Evolutionary conservation across 2,329 filamentous ascomycete genomes (phyloP).

Genomic region (Torrubiella hemipterigena): DNA sequence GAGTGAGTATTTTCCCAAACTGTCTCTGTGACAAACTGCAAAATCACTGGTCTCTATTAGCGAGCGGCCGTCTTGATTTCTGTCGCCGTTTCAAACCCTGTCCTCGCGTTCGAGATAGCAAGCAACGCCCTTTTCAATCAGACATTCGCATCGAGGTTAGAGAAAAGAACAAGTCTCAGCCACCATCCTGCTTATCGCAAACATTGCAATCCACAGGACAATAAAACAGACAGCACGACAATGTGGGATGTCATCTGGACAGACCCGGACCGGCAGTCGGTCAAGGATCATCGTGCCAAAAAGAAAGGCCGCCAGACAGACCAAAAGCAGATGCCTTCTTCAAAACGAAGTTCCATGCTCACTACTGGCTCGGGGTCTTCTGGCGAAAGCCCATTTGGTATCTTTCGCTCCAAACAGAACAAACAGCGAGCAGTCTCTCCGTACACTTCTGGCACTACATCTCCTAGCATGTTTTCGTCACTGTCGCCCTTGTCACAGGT

Average conservation of each 20-base stretch:
- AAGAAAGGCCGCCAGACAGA: constrained; percentile 23
- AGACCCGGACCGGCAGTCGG: constrained; percentile 38
- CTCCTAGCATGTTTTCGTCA: constrained; percentile 14
- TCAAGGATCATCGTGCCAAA: constrained; percentile 38
- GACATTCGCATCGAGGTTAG: too few species aligned
- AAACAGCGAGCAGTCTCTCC: constrained; percentile 10
- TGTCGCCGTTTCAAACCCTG: too few species aligned
- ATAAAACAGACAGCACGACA: too few species aligned
- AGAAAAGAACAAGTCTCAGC: not conserved
- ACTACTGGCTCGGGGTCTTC: constrained; percentile 10
- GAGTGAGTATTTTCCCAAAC: too few species aligned
- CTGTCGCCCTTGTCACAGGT: constrained; percentile 13
- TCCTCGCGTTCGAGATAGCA: too few species aligned
- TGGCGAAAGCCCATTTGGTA: constrained; percentile 6
- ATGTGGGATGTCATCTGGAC: constrained; percentile 53
- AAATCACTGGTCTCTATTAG: too few species aligned
- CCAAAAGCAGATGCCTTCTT: constrained; percentile 13
- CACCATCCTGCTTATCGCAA: not conserved
- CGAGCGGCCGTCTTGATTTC: too few species aligned
- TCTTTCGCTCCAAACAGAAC: constrained; percentile 7
- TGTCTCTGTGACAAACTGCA: too few species aligned
- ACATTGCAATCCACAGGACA: not conserved
- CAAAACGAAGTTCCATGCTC: constrained; percentile 16
- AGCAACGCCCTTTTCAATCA: too few species aligned
- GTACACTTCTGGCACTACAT: constrained; percentile 11